Evolutionary conservation across 805 yeast genomes (phyloP), one percentile per base, ranked within the genome.

Genomic region (Kockiozyma suomiensis): DNA sequence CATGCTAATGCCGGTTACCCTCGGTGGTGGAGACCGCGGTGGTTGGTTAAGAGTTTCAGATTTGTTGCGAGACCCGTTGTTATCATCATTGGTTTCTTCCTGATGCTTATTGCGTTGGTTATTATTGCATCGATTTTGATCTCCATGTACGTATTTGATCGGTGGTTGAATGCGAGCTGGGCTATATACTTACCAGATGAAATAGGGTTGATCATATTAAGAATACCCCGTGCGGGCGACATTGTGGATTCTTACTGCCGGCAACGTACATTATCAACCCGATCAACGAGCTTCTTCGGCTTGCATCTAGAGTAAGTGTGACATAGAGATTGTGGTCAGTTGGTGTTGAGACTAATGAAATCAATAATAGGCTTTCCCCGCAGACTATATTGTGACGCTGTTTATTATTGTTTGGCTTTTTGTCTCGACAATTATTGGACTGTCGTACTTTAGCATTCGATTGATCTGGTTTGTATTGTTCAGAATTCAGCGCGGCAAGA

Each of bases 371-470:
- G 64, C 52, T 7, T 65, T 64, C 45, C 67, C 67, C 8, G 67
- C 63, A 13, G 68, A 65, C 26, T 64, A 65, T 38, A 57, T 65
- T 21, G 33, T 65, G 17, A 57, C 64, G 15, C 28, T 64, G 3
- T 58, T 65, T 28, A 32, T 65, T 37, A 57, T 65, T 38, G 55
- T 64, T 19, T 65, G 65, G 65, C 50, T 64, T 10, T 64, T 65
- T 50, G 42, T 61, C 10, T 60, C 67, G 4, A 60, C 67, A 1
- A 59, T 64, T 15, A 48, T 65, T 25, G 68, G 68, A n/a, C 35
- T 65, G 37, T 60, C 65, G 25, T 61, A 65, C 57, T 61, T 65
- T 41, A 61, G 67, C 48, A 65, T 65, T 26, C 65, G 68, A 2
- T 35, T 64, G 4, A 33, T 64, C n/a, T 65, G 67, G 64, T 56